phyloP scores from a whole-genome alignment of 2,329 filamentous ascomycete species.

The Pseudopithomyces chartarum region DNA sequence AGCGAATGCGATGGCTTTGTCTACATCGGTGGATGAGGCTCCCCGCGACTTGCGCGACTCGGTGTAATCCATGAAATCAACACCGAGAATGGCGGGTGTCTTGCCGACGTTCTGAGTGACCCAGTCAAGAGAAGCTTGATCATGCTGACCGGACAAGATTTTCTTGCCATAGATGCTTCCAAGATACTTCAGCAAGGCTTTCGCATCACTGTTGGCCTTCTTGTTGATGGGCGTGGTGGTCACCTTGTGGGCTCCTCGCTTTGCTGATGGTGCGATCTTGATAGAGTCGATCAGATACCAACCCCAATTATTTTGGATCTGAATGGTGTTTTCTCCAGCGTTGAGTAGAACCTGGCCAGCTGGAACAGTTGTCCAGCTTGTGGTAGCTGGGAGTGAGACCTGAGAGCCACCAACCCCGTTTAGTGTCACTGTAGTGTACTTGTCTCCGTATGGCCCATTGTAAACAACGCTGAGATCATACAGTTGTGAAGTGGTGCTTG shows the following conservation, averaged over 20 bases:
- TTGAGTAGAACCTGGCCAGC: conserved; percentile 54
- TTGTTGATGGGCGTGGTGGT: conserved; percentile 46
- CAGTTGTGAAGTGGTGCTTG: conserved; percentile 41
- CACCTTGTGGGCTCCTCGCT: conserved; percentile 49
- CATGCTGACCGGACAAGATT: conserved; percentile 57
- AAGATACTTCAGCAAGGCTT: conserved; percentile 50
- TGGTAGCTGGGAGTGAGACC: conserved; percentile 48
- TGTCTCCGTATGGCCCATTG: conserved; percentile 54
- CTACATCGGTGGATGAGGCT: conserved; percentile 49
- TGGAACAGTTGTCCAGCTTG: conserved; percentile 45
- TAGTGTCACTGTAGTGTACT: conserved; percentile 51
- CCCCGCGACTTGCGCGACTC: conserved; percentile 52
- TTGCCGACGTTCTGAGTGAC: conserved; percentile 52
- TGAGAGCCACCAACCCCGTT: conserved; percentile 51
- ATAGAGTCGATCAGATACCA: conserved; percentile 56
- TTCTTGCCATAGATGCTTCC: conserved; percentile 53
- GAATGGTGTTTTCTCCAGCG: conserved; percentile 51
- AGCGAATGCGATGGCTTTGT: conserved; percentile 54
- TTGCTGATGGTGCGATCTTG: conserved; percentile 42
- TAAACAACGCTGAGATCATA: conserved; percentile 54
- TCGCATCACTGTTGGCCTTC: conserved; percentile 45
- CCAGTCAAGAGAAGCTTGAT: conserved; percentile 51
- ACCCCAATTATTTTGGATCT: conserved; percentile 56
- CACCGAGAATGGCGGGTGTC: conserved; percentile 53
- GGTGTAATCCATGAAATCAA: conserved; percentile 58